These are phyloP conservation scores for Irpex lacteus DNA, from an alignment of 1,284 basidiomycete genomes.

Conservation along the genomic window DNA sequence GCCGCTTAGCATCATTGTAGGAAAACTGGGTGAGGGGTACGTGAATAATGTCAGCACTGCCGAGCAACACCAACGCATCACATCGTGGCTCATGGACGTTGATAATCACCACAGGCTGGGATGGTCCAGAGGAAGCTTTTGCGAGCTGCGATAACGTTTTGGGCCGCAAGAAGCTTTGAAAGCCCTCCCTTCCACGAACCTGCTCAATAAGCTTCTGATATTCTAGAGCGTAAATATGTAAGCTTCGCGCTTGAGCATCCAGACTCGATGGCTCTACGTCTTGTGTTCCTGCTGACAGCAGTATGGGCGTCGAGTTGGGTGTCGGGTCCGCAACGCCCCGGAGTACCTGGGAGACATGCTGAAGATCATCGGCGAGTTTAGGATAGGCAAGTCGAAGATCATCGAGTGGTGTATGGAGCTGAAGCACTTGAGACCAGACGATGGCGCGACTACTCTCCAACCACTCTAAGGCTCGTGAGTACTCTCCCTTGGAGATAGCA, in stretches of 20 bases:
- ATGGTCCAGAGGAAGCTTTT: too few species aligned
- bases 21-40: background rate
- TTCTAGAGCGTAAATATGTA: background rate
- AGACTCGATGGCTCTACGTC: background rate
- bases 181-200: background rate
- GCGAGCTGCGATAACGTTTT: background rate
- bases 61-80: background rate
- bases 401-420: background rate
- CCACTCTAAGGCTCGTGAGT: background rate
- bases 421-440: background rate
- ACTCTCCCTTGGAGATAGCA: background rate
- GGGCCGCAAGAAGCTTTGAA: background rate
- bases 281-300: background rate
- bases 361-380: background rate
- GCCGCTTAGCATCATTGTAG: background rate
- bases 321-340: background rate
- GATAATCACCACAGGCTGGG: too few species aligned
- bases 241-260: background rate
- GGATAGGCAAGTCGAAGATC: background rate
- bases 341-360: background rate
- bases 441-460: background rate
- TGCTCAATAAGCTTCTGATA: background rate
- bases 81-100: background rate
- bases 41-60: background rate
- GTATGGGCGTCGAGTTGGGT: background rate